These are phyloP conservation scores for Ogataea nitratoaversa DNA, from an alignment of 805 yeast species.

Conservation along the genomic window DNA sequence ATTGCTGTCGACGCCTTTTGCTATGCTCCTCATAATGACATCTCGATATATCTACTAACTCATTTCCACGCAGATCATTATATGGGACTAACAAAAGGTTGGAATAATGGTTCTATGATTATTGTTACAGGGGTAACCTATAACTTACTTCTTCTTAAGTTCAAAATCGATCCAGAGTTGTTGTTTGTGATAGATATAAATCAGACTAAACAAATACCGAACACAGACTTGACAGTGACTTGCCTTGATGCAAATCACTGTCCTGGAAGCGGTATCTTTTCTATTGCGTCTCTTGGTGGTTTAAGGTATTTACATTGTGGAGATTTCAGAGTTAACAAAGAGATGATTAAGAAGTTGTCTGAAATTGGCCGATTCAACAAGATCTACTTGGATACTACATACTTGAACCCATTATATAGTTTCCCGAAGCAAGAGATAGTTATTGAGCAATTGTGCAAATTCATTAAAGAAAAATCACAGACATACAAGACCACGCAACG, in stretches of 20 bases:
- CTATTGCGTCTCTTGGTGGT: conserved; percentile 47
- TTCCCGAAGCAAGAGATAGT: conserved; percentile 79
- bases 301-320: conserved; percentile 75
- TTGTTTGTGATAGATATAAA: conserved; percentile 38
- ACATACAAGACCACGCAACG: conserved; percentile 22
- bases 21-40: conserved; percentile 40
- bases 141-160: conserved; percentile 47
- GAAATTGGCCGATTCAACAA: conserved; percentile 40
- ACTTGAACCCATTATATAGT: conserved; percentile 65
- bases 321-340: conserved; percentile 72
- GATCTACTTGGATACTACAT: conserved; percentile 87
- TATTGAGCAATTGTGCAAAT: conserved; percentile 52
- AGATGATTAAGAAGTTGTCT: conserved; percentile 40
- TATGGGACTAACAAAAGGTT: conserved; percentile 73
- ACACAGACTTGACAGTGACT: conserved; percentile 47
- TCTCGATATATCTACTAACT: conserved; percentile 55
- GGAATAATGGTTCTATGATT: conserved; percentile 64
- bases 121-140: conserved; percentile 73
- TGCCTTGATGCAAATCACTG: conserved; percentile 90
- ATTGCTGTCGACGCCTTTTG: conserved; percentile 67
- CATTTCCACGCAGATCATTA: conserved; percentile 97
- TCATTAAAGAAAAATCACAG: conserved; percentile 33
- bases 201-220: conserved; percentile 34
- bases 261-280: conserved; percentile 86
- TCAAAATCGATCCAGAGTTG: conserved; percentile 46